Evolutionary conservation across 345 rosid genomes (phyloP).

Genomic region (Toxicodendron radicans): DNA sequence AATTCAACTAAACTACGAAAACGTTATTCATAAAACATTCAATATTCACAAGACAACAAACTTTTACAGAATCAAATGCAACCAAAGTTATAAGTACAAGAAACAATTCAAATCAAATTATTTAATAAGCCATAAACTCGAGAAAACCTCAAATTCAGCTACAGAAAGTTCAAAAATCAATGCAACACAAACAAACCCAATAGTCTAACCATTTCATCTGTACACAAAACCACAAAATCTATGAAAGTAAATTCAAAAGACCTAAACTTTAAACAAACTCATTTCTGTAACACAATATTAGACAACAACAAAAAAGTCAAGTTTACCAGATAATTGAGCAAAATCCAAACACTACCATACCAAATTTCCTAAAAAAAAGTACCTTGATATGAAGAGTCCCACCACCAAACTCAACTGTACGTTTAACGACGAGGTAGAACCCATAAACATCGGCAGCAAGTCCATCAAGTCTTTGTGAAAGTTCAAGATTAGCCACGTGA

Average conservation of each 20-base stretch:
- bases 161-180: neutral
- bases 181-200: neutral
- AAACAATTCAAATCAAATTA: neutral
- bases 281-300: neutral
- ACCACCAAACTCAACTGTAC: slow-evolving; percentile 84
- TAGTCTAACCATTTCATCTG: neutral
- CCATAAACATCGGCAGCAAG: slow-evolving; percentile 81
- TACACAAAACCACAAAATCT: neutral
- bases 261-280: neutral
- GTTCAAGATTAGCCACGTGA: slow-evolving; percentile 82
- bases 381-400: slow-evolving; percentile 89
- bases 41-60: neutral
- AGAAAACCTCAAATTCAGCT: slow-evolving; percentile 3
- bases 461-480: slow-evolving; percentile 58
- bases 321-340: neutral
- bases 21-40: neutral
- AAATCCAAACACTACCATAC: neutral
- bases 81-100: neutral
- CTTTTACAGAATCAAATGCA: neutral
- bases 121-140: neutral
- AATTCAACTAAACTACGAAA: neutral
- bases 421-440: slow-evolving; percentile 58
- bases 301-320: neutral
- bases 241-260: neutral
- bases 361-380: neutral